phyloP scores from a whole-genome alignment of 1,284 basidiomycete genomes.

The Marasmius tenuissimus region DNA sequence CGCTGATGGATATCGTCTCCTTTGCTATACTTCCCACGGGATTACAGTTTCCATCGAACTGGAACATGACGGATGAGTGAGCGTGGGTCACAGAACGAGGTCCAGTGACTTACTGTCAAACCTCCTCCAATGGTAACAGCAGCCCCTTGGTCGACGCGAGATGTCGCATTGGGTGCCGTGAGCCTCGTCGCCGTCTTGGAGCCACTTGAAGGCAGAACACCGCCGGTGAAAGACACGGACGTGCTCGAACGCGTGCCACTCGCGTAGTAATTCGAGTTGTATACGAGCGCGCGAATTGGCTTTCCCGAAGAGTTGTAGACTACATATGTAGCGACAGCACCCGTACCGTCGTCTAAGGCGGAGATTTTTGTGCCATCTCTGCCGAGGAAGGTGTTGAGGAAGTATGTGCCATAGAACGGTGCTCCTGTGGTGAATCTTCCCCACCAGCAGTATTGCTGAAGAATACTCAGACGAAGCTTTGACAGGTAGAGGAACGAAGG shows the following conservation, averaged over 20 bases:
- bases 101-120: slow-evolving; percentile 20
- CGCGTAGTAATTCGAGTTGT: slow-evolving; percentile 39
- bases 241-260: slow-evolving; percentile 31
- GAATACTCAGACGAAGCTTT: neutral
- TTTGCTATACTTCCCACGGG: slow-evolving; percentile 26
- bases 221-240: slow-evolving; percentile 29
- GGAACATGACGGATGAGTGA: neutral
- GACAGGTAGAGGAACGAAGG: neutral
- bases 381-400: slow-evolving; percentile 39
- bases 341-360: slow-evolving; percentile 36
- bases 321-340: slow-evolving; percentile 35
- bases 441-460: slow-evolving; percentile 43
- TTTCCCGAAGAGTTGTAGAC: slow-evolving; percentile 27
- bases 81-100: too few relatives aligned
- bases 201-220: slow-evolving; percentile 20
- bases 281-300: slow-evolving; percentile 33
- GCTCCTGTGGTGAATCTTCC: slow-evolving; percentile 25
- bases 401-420: slow-evolving; percentile 42
- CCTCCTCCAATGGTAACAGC: slow-evolving; percentile 40
- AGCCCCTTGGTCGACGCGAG: slow-evolving; percentile 32
- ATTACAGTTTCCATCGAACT: slow-evolving; percentile 15
- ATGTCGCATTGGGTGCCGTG: slow-evolving; percentile 35
- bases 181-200: slow-evolving; percentile 31
- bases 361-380: slow-evolving; percentile 30
- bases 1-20: slow-evolving; percentile 29